Evolutionary conservation across 495 filamentous ascomycete genomes (phyloP), one percentile per base, ranked within the genome.

Genomic region (Chaetomium cochliodes): DNA sequence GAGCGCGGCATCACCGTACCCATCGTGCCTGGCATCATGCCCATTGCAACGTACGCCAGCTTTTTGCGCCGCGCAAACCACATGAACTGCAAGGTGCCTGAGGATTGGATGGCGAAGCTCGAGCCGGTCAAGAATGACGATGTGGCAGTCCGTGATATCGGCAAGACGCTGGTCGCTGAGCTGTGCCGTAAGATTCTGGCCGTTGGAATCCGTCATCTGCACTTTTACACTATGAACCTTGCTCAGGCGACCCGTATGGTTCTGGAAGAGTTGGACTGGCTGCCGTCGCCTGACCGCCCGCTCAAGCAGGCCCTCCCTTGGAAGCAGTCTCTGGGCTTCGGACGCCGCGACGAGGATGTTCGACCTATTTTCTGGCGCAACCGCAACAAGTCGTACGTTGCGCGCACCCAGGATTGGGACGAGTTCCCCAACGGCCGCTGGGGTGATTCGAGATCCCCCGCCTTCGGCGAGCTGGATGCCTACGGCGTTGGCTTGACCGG

Each of bases 211-310:
- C 84, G 87, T 66, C 91, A 96, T 68, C 77, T 99, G 65, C 96
- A 99, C 77, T 99, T 99, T 78, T 99, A 99, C 76, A 99, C 96
- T 55, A 99, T 99, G 96, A 99, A 99, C 77, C 82, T 99, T 15
- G 93, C 92, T 7, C 91, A 96, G 73, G 90, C 94, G 23, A 97
- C 94, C 11, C 90, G 88, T 65, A 91, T 97, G 85, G 89, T 97
- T 39, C 83, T 99, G 26, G 92, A 98, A 67, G 92, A 96, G 73
- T 79, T 99, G 16, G 82, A 86, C 33, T 84, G 97, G 72, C 78
- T 88, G 55, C 93, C 93, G 1, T 90, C 92, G 13, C 79, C 86
- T 3, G 81, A 86, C 51, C 86, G 90, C 44, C 92, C 92, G 16
- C 81, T 89, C 53, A 92, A 92, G 72, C 91, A 92, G 69, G 78